These are phyloP conservation scores for Coniochaeta pulveracea DNA, from an alignment of 2,329 filamentous ascomycete species.

Conservation along the genomic window DNA sequence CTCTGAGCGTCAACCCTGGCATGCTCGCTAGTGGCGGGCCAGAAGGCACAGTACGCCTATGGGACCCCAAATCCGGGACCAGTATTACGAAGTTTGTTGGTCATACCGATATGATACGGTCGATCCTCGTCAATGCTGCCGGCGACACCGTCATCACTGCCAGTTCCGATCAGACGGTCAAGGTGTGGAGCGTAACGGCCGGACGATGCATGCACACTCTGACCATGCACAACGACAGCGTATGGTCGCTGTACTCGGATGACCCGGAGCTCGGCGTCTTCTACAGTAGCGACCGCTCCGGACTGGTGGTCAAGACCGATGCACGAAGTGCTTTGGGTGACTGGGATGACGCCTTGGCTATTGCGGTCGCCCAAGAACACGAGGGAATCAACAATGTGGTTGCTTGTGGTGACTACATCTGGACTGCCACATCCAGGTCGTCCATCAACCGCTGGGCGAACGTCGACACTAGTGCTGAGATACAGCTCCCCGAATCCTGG, in stretches of 20 bases:
- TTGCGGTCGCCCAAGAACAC: conserved; percentile 88
- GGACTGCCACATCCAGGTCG: conserved; percentile 82
- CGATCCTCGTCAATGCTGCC: conserved; percentile 79
- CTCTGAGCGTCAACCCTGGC: conserved; percentile 66
- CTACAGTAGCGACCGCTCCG: conserved; percentile 88
- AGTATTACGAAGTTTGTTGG: conserved; percentile 93
- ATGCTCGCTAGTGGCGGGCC: conserved; percentile 88
- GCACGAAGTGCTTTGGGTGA: conserved; percentile 61
- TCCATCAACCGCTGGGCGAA: conserved; percentile 89
- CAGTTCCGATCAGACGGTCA: conserved; percentile 93
- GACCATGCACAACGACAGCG: conserved; percentile 97
- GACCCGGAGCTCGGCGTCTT: conserved; percentile 79
- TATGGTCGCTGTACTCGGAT: conserved; percentile 90
- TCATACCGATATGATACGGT: conserved; percentile 87
- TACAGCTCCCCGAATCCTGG: conserved; percentile 50
- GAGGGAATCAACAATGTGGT: conserved; percentile 64
- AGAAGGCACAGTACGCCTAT: conserved; percentile 83
- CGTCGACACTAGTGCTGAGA: conserved; percentile 65
- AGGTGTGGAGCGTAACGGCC: conserved; percentile 93
- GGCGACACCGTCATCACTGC: conserved; percentile 89
- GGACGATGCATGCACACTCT: conserved; percentile 96
- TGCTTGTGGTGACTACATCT: conserved; percentile 65
- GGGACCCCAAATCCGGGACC: conserved; percentile 83
- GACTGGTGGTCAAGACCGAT: conserved; percentile 93
- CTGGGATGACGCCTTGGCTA: conserved; percentile 77